Conservation (phyloP, 108 stramenopile species). For the Epipyxis sp. region DNA sequence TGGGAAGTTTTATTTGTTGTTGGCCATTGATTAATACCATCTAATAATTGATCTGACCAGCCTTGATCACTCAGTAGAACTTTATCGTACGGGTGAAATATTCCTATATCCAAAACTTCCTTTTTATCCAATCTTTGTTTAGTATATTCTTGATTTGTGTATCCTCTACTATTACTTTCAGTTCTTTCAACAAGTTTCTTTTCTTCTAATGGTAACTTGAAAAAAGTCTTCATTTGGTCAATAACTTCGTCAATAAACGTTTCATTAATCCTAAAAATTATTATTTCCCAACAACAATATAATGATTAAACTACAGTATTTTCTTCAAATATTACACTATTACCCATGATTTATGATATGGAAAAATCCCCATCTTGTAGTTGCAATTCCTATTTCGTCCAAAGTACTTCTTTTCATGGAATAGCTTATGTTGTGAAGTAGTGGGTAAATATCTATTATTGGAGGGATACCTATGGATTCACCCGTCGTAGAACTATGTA, state of each 20-base stretch:
- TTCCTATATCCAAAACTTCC: conserved; percentile 15
- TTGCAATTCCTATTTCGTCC: not conserved
- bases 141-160: not conserved
- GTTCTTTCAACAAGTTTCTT: not conserved
- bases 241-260: not conserved
- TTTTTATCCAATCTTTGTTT: not conserved
- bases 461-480: too few species aligned
- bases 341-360: not conserved
- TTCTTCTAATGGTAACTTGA: not conserved
- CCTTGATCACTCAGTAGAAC: not conserved
- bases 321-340: too few species aligned
- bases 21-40: conserved; percentile 8
- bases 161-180: conserved; percentile 1
- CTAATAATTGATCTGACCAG: not conserved
- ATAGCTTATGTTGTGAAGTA: not conserved
- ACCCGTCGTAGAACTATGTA: too few species aligned
- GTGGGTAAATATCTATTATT: not conserved
- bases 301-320: too few species aligned
- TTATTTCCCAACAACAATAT: too few species aligned
- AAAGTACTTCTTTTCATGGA: not conserved
- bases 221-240: conserved; percentile 8
- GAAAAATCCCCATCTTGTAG: conserved; percentile 7
- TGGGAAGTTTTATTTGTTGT: not conserved
- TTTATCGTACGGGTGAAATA: not conserved
- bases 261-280: too few species aligned